phyloP scores from a whole-genome alignment of 306 rosid species.

The Comarum palustre region DNA sequence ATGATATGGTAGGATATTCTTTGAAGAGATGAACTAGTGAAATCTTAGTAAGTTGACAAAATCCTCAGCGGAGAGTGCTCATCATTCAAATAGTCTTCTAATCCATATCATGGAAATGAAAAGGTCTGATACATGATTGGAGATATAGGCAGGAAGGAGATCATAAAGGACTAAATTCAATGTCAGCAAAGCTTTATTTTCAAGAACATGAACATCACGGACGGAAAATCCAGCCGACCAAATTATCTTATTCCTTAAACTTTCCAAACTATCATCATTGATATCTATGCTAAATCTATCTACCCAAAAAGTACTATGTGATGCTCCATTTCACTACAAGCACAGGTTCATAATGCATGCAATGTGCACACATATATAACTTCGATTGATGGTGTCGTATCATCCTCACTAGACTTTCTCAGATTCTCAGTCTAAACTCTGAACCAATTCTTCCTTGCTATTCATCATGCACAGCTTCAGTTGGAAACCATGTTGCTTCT shows the following conservation, averaged over 20 bases:
- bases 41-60: not conserved
- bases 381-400: not conserved
- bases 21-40: not conserved
- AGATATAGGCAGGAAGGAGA: not conserved
- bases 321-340: not conserved
- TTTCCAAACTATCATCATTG: slow-evolving; percentile 3
- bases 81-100: not conserved
- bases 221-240: not conserved
- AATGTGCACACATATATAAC: not conserved
- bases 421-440: not conserved
- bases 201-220: not conserved
- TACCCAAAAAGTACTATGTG: not conserved
- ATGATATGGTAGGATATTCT: not conserved
- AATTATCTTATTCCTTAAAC: not conserved
- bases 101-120: not conserved
- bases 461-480: slow-evolving; percentile 8
- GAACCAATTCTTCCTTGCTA: not conserved
- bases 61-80: not conserved
- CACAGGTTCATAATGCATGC: not conserved
- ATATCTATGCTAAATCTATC: not conserved
- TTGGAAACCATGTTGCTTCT: slow-evolving; percentile 6
- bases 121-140: not conserved
- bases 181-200: not conserved
- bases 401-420: not conserved
- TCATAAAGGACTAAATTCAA: slow-evolving; percentile 4